Conservation (phyloP, 495 filamentous ascomycete species). For the Aspergillus funiculosus region DNA sequence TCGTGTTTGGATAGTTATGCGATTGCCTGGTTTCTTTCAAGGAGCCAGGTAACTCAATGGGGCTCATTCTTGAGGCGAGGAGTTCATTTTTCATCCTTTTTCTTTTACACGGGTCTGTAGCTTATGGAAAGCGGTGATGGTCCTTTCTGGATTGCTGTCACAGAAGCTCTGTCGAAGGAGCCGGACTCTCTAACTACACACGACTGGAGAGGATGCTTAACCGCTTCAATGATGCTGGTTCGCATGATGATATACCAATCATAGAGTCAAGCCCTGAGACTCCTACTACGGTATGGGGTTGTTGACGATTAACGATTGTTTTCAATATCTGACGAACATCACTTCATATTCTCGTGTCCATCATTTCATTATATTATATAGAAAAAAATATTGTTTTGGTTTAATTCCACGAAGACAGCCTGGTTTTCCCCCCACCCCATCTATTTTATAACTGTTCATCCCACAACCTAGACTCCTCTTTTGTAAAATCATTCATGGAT, state of each 20-base stretch:
- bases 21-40: slow-evolving; percentile 63
- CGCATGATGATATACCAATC: slow-evolving; percentile 87
- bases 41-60: slow-evolving; percentile 90
- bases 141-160: slow-evolving; percentile 13
- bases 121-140: slow-evolving; percentile 57
- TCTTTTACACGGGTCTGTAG: slow-evolving; percentile 53
- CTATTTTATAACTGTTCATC: not conserved
- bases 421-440: not conserved
- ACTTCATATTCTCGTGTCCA: slow-evolving; percentile 1
- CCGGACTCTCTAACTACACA: no score
- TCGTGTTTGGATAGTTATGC: slow-evolving; percentile 96
- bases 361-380: slow-evolving; percentile 9
- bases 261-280: slow-evolving; percentile 99
- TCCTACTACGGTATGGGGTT: slow-evolving; percentile 48
- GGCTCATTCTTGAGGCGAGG: slow-evolving; percentile 99
- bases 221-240: no score
- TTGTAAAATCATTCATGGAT: no score
- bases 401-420: not conserved
- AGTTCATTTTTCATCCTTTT: slow-evolving; percentile 50
- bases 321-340: slow-evolving; percentile 88
- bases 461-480: not conserved
- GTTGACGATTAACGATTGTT: slow-evolving; percentile 73
- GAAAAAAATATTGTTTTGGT: not conserved
- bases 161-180: slow-evolving; percentile 63
- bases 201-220: no score